phyloP scores from a whole-genome alignment of 352 stramenopile genomes.

The Globisporangium cylindrosporum region DNA sequence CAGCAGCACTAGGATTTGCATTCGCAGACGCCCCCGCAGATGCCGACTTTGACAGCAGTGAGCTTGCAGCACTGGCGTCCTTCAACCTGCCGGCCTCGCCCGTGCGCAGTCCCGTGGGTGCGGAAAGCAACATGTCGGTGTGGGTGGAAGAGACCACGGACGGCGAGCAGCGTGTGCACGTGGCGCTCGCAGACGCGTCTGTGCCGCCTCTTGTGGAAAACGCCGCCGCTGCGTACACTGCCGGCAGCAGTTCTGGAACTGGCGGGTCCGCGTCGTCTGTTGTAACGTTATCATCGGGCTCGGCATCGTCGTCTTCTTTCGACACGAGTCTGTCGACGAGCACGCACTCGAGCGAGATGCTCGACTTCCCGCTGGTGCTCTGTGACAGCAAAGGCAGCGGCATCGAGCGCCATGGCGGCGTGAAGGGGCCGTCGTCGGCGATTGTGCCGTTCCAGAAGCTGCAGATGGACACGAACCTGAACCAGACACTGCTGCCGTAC shows the following conservation, averaged over 20 bases:
- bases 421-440: conserved; percentile 34
- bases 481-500: conserved; percentile 64
- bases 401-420: conserved; percentile 6
- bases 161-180: conserved; percentile 47
- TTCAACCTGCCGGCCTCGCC: conserved; percentile 70
- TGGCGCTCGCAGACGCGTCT: conserved; percentile 29
- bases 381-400: conserved; percentile 26
- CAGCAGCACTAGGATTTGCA: background rate
- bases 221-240: background rate
- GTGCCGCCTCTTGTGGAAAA: conserved; percentile 10
- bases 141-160: conserved; percentile 47
- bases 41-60: conserved; percentile 10
- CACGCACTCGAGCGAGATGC: conserved; percentile 15
- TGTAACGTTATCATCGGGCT: conserved; percentile 2
- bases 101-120: conserved; percentile 41
- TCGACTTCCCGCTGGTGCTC: conserved; percentile 63
- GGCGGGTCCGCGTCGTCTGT: background rate
- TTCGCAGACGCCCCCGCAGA: background rate
- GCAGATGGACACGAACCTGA: conserved; percentile 72
- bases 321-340: conserved; percentile 9
- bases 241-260: background rate
- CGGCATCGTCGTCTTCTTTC: conserved; percentile 5
- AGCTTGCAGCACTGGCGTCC: conserved; percentile 35
- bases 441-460: conserved; percentile 84
- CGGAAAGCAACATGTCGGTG: conserved; percentile 43